phyloP scores from a whole-genome alignment of 768 basidiomycete species.

The Pulveroboletus ravenelii region DNA sequence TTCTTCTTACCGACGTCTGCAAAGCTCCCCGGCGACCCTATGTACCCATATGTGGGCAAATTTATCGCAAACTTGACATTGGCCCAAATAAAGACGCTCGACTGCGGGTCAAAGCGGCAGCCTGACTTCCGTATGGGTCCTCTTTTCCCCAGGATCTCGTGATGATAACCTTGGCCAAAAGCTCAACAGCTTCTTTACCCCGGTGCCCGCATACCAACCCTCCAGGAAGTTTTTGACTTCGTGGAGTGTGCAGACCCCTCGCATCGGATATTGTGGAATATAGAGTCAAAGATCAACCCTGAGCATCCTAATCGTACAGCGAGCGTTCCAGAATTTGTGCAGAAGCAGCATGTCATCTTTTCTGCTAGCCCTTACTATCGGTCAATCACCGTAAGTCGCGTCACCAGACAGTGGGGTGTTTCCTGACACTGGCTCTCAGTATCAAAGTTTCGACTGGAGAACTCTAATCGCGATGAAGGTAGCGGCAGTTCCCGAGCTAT shows the following conservation, averaged over 20 bases:
- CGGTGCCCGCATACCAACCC: constrained; percentile 65
- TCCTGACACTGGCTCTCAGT: constrained; percentile 37
- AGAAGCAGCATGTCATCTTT: constrained; percentile 56
- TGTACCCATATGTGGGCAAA: constrained; percentile 75
- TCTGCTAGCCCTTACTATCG: constrained; percentile 52
- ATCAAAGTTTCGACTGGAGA: constrained; percentile 82
- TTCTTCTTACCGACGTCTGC: constrained; percentile 1
- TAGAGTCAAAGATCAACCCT: constrained; percentile 74
- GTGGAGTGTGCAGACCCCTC: constrained; percentile 66
- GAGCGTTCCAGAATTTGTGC: constrained; percentile 56
- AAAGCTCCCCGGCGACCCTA: constrained; percentile 54
- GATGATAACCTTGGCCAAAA: constrained; percentile 22
- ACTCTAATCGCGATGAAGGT: constrained; percentile 71
- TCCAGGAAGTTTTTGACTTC: constrained; percentile 72
- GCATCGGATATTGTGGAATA: constrained; percentile 63
- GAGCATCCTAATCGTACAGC: constrained; percentile 47
- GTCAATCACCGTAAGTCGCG: constrained; percentile 53
- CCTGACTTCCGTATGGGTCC: constrained; percentile 50
- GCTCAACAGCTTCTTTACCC: constrained; percentile 64
- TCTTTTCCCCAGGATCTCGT: not conserved
- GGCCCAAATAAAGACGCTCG: constrained; percentile 73
- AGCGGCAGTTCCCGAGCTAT: not conserved
- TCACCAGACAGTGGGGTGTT: not conserved
- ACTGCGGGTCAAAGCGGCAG: constrained; percentile 71
- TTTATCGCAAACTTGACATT: constrained; percentile 72